phyloP scores from a whole-genome alignment of 805 yeast genomes.

The Naumovozyma castellii region DNA sequence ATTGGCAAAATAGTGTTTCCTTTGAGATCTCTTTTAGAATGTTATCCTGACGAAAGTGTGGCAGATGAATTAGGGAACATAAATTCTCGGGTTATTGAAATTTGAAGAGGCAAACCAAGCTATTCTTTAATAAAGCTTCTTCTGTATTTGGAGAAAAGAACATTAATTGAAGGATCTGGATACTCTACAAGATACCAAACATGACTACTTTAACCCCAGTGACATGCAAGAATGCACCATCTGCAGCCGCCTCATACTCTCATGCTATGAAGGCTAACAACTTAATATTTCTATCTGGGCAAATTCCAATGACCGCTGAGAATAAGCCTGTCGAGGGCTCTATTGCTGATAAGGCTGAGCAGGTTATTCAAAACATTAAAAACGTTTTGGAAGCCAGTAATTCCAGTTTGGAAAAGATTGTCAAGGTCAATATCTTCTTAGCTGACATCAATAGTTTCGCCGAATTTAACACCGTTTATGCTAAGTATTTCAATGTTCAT shows the following conservation, averaged over 20 bases:
- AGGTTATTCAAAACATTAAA: conserved; percentile 55
- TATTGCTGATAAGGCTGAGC: conserved; percentile 70
- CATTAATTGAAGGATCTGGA: too few relatives aligned
- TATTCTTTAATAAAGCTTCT: too few relatives aligned
- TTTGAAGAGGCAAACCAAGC: too few relatives aligned
- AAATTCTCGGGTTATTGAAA: too few relatives aligned
- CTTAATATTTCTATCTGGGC: conserved; percentile 87
- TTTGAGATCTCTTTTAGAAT: too few relatives aligned
- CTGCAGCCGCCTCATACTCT: conserved; percentile 93
- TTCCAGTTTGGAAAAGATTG: conserved; percentile 72
- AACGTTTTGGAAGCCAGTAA: conserved; percentile 77
- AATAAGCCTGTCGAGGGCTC: conserved; percentile 72
- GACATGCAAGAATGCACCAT: conserved; percentile 73
- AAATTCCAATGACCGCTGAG: conserved; percentile 80
- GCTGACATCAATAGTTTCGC: conserved; percentile 84
- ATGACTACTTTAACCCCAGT: conserved; percentile 36
- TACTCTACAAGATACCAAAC: too few relatives aligned
- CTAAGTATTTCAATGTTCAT: conserved; percentile 60
- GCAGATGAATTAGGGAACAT: too few relatives aligned
- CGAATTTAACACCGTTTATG: conserved; percentile 78
- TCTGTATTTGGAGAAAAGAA: too few relatives aligned
- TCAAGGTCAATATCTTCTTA: conserved; percentile 80
- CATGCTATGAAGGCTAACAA: conserved; percentile 92
- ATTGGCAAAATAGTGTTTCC: neutral
- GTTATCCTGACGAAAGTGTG: too few relatives aligned